Conservation (phyloP, 192 early-diverging fungal genomes). For the Gaertneriomyces semiglobifer region DNA sequence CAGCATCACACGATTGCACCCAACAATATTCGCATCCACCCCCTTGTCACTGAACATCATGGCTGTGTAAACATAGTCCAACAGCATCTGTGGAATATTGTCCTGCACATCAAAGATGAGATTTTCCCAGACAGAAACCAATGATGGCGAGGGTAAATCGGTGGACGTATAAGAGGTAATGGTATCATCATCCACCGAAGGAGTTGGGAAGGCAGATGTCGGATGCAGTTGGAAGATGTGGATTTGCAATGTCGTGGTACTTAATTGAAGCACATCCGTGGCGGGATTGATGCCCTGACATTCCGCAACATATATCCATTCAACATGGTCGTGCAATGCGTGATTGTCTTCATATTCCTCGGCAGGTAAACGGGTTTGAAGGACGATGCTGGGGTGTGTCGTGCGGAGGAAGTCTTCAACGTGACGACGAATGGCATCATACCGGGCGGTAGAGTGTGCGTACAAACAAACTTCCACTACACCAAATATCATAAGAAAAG, state of each 20-base stretch:
- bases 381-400: conserved; percentile 5
- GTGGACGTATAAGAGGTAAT: conserved; percentile 8
- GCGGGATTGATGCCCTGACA: conserved; percentile 8
- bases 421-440: conserved; percentile 16
- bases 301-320: conserved; percentile 26
- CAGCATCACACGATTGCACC: conserved; percentile 59
- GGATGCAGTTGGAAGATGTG: conserved; percentile 23
- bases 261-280: neutral
- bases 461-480: conserved; percentile 30
- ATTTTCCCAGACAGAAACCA: conserved; percentile 55
- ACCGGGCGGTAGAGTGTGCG: conserved; percentile 12
- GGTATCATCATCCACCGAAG: conserved; percentile 16
- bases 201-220: neutral
- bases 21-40: conserved; percentile 55
- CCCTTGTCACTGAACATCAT: conserved; percentile 58
- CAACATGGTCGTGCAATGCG: conserved; percentile 16
- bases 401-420: conserved; percentile 19
- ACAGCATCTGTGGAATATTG: conserved; percentile 45
- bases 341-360: conserved; percentile 19
- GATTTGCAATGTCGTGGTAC: conserved; percentile 5
- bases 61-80: conserved; percentile 61
- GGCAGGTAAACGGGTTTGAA: neutral
- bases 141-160: conserved; percentile 37
- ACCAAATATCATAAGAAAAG: neutral
- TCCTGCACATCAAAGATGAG: conserved; percentile 53